phyloP scores from a whole-genome alignment of 257 asterid species.

The Solanum pinnatisectum region DNA sequence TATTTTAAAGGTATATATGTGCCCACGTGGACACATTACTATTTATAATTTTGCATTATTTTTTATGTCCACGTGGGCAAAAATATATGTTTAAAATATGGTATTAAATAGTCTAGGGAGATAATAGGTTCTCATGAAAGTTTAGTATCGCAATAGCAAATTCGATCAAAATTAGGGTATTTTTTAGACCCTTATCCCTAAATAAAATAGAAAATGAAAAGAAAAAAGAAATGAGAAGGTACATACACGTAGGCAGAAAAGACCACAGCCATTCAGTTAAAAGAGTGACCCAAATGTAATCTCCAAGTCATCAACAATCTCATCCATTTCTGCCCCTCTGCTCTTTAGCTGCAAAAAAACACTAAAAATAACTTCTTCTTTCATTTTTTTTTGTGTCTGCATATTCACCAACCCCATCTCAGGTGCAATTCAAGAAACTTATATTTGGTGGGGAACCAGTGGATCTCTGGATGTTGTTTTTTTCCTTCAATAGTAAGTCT shows the following conservation, averaged over 20 bases:
- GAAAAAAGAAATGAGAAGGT: neutral
- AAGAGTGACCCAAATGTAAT: neutral
- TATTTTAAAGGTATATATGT: no score
- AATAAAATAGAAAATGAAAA: no score
- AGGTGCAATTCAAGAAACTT: neutral
- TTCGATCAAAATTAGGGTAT: no score
- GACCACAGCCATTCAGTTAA: neutral
- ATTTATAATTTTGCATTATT: no score
- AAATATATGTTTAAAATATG: no score
- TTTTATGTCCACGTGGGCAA: no score
- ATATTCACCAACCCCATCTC: neutral
- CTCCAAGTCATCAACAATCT: slow-evolving; percentile 11
- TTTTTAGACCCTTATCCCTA: no score
- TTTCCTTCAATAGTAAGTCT: neutral
- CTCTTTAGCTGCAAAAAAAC: neutral
- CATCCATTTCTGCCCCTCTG: slow-evolving; percentile 4
- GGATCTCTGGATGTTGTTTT: neutral
- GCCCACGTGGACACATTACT: no score
- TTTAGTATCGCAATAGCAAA: no score
- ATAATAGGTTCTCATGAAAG: no score
- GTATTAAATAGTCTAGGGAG: no score
- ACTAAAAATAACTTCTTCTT: neutral
- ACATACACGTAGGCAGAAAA: neutral
- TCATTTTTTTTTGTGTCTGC: neutral
- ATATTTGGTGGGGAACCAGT: neutral